Base-by-base conservation (phyloP, 345 rosid genomes). In the Arabis alpina region DNA sequence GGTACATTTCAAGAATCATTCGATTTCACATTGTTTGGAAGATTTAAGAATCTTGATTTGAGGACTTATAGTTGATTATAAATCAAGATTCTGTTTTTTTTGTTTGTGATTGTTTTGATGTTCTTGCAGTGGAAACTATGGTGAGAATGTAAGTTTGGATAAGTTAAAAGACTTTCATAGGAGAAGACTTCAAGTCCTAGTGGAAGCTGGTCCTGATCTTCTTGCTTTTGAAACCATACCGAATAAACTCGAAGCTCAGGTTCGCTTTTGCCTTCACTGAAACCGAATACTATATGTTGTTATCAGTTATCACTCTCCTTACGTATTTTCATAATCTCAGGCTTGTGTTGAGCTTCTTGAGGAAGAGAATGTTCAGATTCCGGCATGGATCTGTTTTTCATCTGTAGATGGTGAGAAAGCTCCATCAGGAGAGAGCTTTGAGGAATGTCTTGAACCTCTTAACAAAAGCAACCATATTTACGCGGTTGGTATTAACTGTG, bases 171-270 rank as follows among this genome's bases (percentile, higher is more conserved):
- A 89, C 68, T 93, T 93, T 66, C 97, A 91, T 19, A 78, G 93
- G 28, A 83, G 82, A 59, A 86, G 97, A 76, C 71, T 93, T 83
- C 98, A 89, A 79, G 80, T 93, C 41, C 82, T 93, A 39, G 87
- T 85, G 5, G 82, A 89, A 64, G 91, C 97, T 36, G 88, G 96
- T 69, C 84, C 96, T 13, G 98, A 93, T 80, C 82, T 93, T 72
- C 80, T 93, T 53, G 96, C 97, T 25, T 93, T 93, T 45, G 98
- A 91, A 80, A 87, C 98, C 71, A 89, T 91, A 66, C 96, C 97
- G 7, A 93, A 89, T 51, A 93, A 85, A 77, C 91, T 93, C 27
- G 97, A 93, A 78, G 90, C 98, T 64, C 92, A 88, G 95, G 98
- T 86, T 54, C 49, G 78, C 57, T 65, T 62, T 67, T 58, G 5